Conservation (phyloP, 225 moss, liverwort and hornwort species). For the Thuidium tamariscinum region DNA sequence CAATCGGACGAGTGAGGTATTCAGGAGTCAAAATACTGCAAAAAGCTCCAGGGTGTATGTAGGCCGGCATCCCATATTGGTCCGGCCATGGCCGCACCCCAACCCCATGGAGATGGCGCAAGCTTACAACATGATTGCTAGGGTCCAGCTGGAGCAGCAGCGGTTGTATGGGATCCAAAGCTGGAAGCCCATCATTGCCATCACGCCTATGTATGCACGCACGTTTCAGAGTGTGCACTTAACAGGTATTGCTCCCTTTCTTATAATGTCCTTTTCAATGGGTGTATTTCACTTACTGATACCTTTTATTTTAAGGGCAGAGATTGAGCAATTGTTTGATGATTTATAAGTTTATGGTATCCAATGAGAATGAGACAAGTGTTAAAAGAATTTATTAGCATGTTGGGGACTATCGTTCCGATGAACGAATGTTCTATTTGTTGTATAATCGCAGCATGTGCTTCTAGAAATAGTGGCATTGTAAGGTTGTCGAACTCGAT, state of each 20-base stretch:
- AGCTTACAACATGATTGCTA: slow-evolving; percentile 52
- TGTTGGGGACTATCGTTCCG: neutral
- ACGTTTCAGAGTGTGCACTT: slow-evolving; percentile 80
- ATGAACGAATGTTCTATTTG: neutral
- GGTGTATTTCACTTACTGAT: neutral
- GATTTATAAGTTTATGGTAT: neutral
- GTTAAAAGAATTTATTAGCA: neutral
- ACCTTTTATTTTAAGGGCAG: neutral
- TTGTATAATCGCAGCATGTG: neutral
- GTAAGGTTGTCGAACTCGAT: neutral
- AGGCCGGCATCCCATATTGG: slow-evolving; percentile 74
- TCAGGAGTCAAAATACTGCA: neutral
- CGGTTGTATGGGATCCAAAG: slow-evolving; percentile 50
- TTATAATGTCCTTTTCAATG: neutral
- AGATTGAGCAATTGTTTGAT: neutral
- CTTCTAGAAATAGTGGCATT: neutral
- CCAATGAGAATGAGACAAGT: neutral
- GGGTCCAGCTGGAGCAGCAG: slow-evolving; percentile 83
- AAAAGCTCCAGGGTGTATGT: slow-evolving; percentile 77
- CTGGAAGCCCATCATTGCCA: slow-evolving; percentile 52
- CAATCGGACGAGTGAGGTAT: neutral
- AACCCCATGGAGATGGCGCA: slow-evolving; percentile 62
- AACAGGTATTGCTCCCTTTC: slow-evolving; percentile 14
- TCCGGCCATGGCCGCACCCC: slow-evolving; percentile 85
- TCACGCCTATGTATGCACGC: slow-evolving; percentile 72